Conservation (phyloP, 441 rosid species). For the Mallotus japonicus region DNA sequence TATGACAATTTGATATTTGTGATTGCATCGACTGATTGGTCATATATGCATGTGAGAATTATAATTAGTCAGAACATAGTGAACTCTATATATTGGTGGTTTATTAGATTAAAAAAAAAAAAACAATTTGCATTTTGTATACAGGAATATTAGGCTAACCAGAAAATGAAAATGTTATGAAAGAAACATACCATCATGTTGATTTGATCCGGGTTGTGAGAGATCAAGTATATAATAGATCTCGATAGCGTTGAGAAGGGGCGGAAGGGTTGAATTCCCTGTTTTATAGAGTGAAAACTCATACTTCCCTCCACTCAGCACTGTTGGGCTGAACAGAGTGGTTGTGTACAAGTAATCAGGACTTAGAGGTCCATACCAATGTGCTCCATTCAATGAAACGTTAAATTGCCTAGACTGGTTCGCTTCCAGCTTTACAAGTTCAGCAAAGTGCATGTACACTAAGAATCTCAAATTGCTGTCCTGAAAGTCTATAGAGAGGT, state of each 20-base stretch:
- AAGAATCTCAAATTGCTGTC: constrained; percentile 18
- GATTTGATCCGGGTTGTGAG: constrained; percentile 10
- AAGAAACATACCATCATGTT: constrained; percentile 33
- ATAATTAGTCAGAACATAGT: too few species aligned
- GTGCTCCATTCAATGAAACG: constrained; percentile 24
- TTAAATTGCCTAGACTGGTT: constrained; percentile 32
- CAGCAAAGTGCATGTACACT: constrained; percentile 39
- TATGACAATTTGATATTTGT: constrained; percentile 30
- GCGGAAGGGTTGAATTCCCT: constrained; percentile 26
- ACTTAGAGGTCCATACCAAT: constrained; percentile 16
- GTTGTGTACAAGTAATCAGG: constrained; percentile 20
- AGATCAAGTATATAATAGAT: constrained; percentile 19
- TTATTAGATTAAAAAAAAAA: too few species aligned
- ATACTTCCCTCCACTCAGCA: constrained; percentile 11
- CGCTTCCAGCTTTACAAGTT: constrained; percentile 24
- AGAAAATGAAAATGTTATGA: not conserved
- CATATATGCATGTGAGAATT: not conserved
- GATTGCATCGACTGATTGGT: constrained; percentile 33
- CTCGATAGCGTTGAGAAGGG: constrained; percentile 41
- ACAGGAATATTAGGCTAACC: too few species aligned
- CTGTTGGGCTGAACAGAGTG: not conserved
- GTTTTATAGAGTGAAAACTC: constrained; percentile 13
- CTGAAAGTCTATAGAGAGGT: not conserved
- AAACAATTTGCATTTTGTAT: too few species aligned
- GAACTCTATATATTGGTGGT: too few species aligned